These are phyloP conservation scores for Poronia punctata DNA, from an alignment of 495 filamentous ascomycete genomes.

Conservation along the genomic window DNA sequence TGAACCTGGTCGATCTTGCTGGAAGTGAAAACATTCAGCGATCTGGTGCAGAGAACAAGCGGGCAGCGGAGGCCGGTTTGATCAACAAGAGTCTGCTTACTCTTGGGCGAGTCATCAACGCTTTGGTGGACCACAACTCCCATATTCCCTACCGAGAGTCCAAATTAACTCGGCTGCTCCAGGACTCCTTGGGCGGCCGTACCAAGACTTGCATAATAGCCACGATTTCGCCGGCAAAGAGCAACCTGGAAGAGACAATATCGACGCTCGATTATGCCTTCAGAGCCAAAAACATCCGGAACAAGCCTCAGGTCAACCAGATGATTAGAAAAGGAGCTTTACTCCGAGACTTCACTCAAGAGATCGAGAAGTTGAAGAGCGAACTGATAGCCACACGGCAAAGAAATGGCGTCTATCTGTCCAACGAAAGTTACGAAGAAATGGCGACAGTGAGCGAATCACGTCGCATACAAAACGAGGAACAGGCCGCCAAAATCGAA, in stretches of 20 bases:
- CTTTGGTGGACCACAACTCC: conserved; percentile 78
- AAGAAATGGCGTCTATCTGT: conserved; percentile 89
- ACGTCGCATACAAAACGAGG: conserved; percentile 82
- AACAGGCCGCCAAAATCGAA: conserved; percentile 86
- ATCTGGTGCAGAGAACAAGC: conserved; percentile 95
- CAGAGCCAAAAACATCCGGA: conserved; percentile 94
- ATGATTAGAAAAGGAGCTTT: conserved; percentile 87
- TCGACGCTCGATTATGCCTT: conserved; percentile 97
- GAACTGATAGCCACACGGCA: conserved; percentile 90
- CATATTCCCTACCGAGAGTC: conserved; percentile 97
- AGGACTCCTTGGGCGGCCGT: conserved; percentile 90
- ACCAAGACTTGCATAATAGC: conserved; percentile 99
- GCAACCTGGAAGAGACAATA: conserved; percentile 94
- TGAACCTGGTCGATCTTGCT: conserved; percentile 93
- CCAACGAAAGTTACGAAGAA: conserved; percentile 75
- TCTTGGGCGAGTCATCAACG: conserved; percentile 94
- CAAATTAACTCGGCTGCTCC: conserved; percentile 86
- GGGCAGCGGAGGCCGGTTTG: conserved; percentile 87
- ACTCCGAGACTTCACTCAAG: conserved; percentile 80
- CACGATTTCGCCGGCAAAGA: conserved; percentile 87
- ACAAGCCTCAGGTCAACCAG: conserved; percentile 93
- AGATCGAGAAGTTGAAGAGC: conserved; percentile 89
- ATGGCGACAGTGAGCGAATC: conserved; percentile 88
- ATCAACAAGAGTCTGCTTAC: conserved; percentile 98
- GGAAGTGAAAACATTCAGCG: conserved; percentile 97